Evolutionary conservation across 805 yeast genomes (phyloP).

Genomic region (Monosporozyma siamensis): DNA sequence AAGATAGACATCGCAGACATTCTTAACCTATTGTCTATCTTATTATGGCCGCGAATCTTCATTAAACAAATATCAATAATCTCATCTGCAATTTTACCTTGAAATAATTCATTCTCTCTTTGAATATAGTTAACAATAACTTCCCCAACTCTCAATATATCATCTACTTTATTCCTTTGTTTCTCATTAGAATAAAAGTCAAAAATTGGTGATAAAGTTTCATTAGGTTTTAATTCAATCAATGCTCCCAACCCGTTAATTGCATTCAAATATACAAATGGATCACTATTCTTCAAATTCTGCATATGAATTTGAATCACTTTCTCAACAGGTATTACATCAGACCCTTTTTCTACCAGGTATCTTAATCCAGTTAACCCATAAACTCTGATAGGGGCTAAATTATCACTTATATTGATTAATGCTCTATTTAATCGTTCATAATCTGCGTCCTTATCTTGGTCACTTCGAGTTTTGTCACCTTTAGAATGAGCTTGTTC

Average conservation of each 20-base stretch:
- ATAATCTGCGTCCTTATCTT: too few relatives aligned
- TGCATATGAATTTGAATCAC: constrained; percentile 53
- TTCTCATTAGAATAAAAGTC: constrained; percentile 31
- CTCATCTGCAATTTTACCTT: constrained; percentile 35
- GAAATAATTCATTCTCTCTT: constrained; percentile 38
- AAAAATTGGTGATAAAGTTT: constrained; percentile 33
- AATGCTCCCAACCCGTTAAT: constrained; percentile 68
- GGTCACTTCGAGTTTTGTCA: background rate
- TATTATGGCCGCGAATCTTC: constrained; percentile 30
- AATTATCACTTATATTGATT: constrained; percentile 59
- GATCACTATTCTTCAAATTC: constrained; percentile 70
- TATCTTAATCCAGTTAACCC: constrained; percentile 61
- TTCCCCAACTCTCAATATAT: constrained; percentile 74
- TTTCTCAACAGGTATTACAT: constrained; percentile 41
- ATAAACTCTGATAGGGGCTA: constrained; percentile 79
- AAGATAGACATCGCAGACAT: constrained; percentile 82
- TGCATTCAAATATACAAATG: constrained; percentile 76
- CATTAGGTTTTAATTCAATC: constrained; percentile 35
- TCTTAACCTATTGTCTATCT: constrained; percentile 50
- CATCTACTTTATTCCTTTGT: constrained; percentile 42
- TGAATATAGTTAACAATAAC: constrained; percentile 55
- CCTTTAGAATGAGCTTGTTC: constrained; percentile 4
- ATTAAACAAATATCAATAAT: constrained; percentile 39
- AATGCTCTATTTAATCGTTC: constrained; percentile 56
- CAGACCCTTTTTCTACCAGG: constrained; percentile 42